These are phyloP conservation scores for Trichocladium uniseriatum DNA, from an alignment of 495 filamentous ascomycete species.

Conservation along the genomic window DNA sequence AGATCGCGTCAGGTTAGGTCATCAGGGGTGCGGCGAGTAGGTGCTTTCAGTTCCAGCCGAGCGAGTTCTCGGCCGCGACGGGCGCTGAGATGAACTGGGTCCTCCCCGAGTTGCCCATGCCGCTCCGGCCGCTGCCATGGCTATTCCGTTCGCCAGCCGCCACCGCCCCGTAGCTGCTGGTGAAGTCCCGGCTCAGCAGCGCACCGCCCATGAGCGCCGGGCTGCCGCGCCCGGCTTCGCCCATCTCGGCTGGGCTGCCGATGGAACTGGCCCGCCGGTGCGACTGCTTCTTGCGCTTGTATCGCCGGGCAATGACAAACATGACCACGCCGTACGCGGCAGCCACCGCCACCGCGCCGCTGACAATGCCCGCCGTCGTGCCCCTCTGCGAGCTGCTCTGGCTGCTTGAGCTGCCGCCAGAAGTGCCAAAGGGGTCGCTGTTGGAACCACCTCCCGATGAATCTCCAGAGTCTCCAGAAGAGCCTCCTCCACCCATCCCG, in stretches of 20 bases:
- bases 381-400: constrained; percentile 46
- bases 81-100: constrained; percentile 67
- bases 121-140: constrained; percentile 53
- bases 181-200: constrained; percentile 40
- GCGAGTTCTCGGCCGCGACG: constrained; percentile 92
- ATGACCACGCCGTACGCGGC: constrained; percentile 96
- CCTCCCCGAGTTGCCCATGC: constrained; percentile 63
- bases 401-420: constrained; percentile 22
- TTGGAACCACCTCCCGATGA: constrained; percentile 14
- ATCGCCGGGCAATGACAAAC: constrained; percentile 90
- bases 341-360: constrained; percentile 68
- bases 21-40: neutral
- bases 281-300: constrained; percentile 74
- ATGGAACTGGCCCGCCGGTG: constrained; percentile 73
- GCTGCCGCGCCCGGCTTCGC: constrained; percentile 49
- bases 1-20: constrained; percentile 17
- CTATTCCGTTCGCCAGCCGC: constrained; percentile 29
- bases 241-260: constrained; percentile 43
- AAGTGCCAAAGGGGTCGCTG: constrained; percentile 33
- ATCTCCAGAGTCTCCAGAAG: constrained; percentile 18
- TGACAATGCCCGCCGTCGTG: constrained; percentile 76
- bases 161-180: constrained; percentile 40
- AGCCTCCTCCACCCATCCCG: constrained; percentile 9
- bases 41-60: constrained; percentile 80
- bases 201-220: constrained; percentile 48